phyloP scores from a whole-genome alignment of 2,329 filamentous ascomycete genomes.

The Ophiostoma quercus region DNA sequence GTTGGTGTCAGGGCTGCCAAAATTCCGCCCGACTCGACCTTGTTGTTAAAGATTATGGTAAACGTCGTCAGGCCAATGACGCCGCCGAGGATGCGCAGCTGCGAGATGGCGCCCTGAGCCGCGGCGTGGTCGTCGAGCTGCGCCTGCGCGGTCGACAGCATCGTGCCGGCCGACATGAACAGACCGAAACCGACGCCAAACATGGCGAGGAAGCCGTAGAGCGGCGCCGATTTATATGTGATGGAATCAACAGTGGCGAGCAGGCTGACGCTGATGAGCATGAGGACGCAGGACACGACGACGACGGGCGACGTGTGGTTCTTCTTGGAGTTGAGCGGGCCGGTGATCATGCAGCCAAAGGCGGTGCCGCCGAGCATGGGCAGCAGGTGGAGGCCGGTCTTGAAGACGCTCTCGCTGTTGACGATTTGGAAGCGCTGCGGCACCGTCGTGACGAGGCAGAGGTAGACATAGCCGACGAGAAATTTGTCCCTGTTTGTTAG shows the following conservation, averaged over 20 bases:
- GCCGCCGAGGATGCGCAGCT: conserved; percentile 56
- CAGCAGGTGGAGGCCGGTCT: conserved; percentile 53
- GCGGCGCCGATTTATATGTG: conserved; percentile 34
- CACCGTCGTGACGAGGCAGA: conserved; percentile 53
- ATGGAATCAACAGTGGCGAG: conserved; percentile 42
- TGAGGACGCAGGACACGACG: conserved; percentile 45
- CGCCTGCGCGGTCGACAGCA: conserved; percentile 52
- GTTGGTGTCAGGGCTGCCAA: conserved; percentile 19
- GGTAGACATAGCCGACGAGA: conserved; percentile 53
- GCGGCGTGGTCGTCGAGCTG: conserved; percentile 48
- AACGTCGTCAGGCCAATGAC: conserved; percentile 54
- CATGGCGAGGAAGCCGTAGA: conserved; percentile 52
- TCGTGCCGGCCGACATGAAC: conserved; percentile 52
- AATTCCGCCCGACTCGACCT: conserved; percentile 32
- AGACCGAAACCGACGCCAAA: conserved; percentile 57
- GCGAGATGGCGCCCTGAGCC: conserved; percentile 55
- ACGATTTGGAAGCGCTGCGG: conserved; percentile 58
- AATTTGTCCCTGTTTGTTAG: conserved; percentile 44
- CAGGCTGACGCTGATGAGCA: conserved; percentile 49
- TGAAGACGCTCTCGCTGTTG: conserved; percentile 47
- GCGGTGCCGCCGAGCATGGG: conserved; percentile 55
- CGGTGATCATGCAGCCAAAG: conserved; percentile 51
- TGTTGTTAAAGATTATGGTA: conserved; percentile 53
- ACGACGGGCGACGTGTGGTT: conserved; percentile 52
- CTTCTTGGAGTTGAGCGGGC: conserved; percentile 47